Base-by-base conservation (phyloP, 106 monocot species). In the Alisma plantagoaquatica region DNA sequence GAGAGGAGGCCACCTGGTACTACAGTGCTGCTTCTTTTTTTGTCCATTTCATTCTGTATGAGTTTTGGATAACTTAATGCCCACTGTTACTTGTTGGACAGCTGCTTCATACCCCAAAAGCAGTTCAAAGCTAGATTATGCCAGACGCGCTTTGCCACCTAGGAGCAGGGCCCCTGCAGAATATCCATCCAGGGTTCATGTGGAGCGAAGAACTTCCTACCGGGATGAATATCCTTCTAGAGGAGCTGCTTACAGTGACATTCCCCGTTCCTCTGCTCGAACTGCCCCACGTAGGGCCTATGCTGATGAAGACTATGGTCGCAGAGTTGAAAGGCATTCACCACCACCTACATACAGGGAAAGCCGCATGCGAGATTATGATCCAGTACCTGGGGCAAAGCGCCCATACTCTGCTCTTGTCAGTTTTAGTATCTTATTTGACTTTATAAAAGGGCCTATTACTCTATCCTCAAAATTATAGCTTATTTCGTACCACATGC, bases 321-420 rank as follows among this genome's bases (percentile, higher is more conserved):
- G 79, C 25, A 75, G 85, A 53, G 29, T 68, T 62, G 81, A 77
- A 68, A 66, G 81, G 23, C n/a, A n/a, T n/a, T 52, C 78, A 51
- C 54, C 81, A 62, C 48, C 69, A 33, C 69, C 84, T 49, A 18
- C 72, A 26, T 85, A 80, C 23, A 59, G 83, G 16, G 87, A 85
- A 47, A 68, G 69, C 1, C 90, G 74, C 16, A 31, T 54, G 49
- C 90, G 76, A 25, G 82, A 98, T 49, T 98, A 90, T 73, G 86
- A 90, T 57, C 62, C 85, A 5, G n/a, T 84, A 50, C 63, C 85
- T 56, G 84, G 98, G 55, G 66, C 79, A 29, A 90, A 90, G 57
- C 81, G 96, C 16, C 66, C 83, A 16, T 80, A 82, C 57, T 81
- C 81, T n/a, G 78, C 71, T 49, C 35, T 90, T 75, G 76, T 84